Conservation (phyloP, 345 rosid genomes). For the Conringia planisiliqua region DNA sequence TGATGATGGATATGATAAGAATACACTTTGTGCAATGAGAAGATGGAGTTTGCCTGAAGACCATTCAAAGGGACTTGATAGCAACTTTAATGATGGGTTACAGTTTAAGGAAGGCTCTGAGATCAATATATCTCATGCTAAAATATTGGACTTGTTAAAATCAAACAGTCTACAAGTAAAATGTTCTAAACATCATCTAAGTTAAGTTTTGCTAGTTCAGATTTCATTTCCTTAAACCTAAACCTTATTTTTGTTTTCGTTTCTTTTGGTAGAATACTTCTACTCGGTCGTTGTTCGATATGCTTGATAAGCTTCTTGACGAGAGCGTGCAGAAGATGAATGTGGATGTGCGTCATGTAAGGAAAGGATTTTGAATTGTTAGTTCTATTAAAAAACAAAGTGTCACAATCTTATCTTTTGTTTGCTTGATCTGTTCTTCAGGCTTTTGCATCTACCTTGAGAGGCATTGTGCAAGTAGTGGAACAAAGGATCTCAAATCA, state of each 20-base stretch:
- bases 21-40: constrained; percentile 38
- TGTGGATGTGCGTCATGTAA: constrained; percentile 60
- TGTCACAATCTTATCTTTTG: not conserved
- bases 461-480: constrained; percentile 54
- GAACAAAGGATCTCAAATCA: constrained; percentile 65
- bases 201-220: not conserved
- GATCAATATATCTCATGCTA: constrained; percentile 48
- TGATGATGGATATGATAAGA: constrained; percentile 30
- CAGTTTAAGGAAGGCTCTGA: constrained; percentile 40
- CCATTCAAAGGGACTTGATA: constrained; percentile 22
- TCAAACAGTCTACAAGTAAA: constrained; percentile 37
- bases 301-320: constrained; percentile 53
- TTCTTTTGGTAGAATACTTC: constrained; percentile 56
- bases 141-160: constrained; percentile 51
- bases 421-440: constrained; percentile 18
- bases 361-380: constrained; percentile 25
- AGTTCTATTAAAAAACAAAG: not conserved
- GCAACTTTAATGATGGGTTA: constrained; percentile 29
- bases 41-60: constrained; percentile 42
- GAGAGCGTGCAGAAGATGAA: constrained; percentile 55
- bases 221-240: constrained; percentile 3
- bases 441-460: constrained; percentile 48
- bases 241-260: not conserved
- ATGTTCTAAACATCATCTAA: not conserved
- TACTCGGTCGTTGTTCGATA: constrained; percentile 55